Conservation (phyloP, 306 rosid species). For the Trifolium pratense region DNA sequence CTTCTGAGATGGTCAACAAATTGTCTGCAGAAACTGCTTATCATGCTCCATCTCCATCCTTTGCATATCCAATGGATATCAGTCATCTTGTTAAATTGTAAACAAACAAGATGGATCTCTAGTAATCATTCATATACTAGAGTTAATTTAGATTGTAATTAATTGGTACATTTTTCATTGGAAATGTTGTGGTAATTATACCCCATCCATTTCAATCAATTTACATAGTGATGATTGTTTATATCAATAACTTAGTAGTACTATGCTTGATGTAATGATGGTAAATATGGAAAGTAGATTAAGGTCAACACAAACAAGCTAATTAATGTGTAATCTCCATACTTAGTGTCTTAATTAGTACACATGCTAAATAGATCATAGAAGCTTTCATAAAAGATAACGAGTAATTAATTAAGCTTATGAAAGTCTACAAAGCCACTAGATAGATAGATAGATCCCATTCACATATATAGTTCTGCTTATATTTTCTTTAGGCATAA, state of each 20-base stretch:
- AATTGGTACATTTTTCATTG: not conserved
- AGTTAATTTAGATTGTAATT: conserved; percentile 6
- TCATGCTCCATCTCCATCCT: conserved; percentile 9
- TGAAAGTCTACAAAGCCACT: conserved; percentile 38
- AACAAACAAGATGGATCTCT: not conserved
- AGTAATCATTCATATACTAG: not conserved
- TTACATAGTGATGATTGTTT: not conserved
- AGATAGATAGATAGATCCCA: conserved; percentile 25
- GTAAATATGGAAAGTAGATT: not conserved
- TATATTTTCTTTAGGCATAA: conserved; percentile 29
- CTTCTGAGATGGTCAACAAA: conserved; percentile 37
- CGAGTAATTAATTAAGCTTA: conserved; percentile 1
- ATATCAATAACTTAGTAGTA: too few relatives aligned
- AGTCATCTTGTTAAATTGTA: conserved; percentile 37
- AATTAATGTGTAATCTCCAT: conserved; percentile 27
- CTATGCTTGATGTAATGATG: too few relatives aligned
- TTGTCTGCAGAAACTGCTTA: conserved; percentile 31
- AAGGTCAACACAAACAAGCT: not conserved
- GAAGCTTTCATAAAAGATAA: conserved; percentile 31
- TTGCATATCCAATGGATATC: conserved; percentile 46
- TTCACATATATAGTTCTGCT: conserved; percentile 26
- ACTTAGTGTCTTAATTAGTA: not conserved
- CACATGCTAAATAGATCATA: conserved; percentile 23
- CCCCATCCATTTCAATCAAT: not conserved
- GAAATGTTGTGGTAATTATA: not conserved